A percentile compares a stretch with the other conserved stretches of the same genome.
Evolutionary conservation across 768 basidiomycete species (phyloP).

Genomic region (Leccinum arenicola): DNA sequence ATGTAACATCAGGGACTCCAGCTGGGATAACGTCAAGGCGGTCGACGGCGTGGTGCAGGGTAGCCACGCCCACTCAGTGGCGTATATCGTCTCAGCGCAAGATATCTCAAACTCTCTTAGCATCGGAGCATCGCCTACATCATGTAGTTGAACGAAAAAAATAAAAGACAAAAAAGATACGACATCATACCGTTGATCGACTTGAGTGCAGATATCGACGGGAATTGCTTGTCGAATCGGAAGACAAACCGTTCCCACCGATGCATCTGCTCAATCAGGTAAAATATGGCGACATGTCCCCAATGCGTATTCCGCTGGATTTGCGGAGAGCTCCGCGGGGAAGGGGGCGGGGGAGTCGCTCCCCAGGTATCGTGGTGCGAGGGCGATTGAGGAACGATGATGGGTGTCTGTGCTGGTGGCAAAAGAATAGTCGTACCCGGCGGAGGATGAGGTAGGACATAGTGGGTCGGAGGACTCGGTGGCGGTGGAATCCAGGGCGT

Average conservation of each 20-base stretch:
- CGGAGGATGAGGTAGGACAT: slow-evolving; percentile 34
- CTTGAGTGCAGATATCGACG: slow-evolving; percentile 70
- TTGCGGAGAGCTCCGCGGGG: slow-evolving; percentile 28
- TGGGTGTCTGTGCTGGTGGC: slow-evolving; percentile 40
- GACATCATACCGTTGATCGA: slow-evolving; percentile 59
- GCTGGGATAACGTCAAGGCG: slow-evolving; percentile 40
- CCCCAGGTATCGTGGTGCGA: slow-evolving; percentile 40
- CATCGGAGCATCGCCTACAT: slow-evolving; percentile 66
- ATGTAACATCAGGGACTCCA: slow-evolving; percentile 61
- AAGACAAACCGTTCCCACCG: slow-evolving; percentile 83
- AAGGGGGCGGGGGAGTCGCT: slow-evolving; percentile 28
- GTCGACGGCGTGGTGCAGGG: slow-evolving; percentile 46
- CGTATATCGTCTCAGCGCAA: slow-evolving; percentile 59
- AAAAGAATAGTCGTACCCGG: slow-evolving; percentile 29
- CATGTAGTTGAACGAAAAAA: slow-evolving; percentile 2
- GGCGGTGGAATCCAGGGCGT: slow-evolving; percentile 32
- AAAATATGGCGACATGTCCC: slow-evolving; percentile 79
- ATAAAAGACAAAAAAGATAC: not conserved
- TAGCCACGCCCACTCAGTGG: slow-evolving; percentile 72
- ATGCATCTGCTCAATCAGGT: slow-evolving; percentile 76
- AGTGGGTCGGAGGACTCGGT: slow-evolving; percentile 35
- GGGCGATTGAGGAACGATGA: slow-evolving; percentile 47
- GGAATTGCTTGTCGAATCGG: slow-evolving; percentile 73
- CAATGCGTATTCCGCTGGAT: slow-evolving; percentile 59
- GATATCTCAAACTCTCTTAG: slow-evolving; percentile 78